These are phyloP conservation scores for Stephania yunnanensis DNA, from an alignment of 164 flowering plant genomes.

Conservation along the genomic window DNA sequence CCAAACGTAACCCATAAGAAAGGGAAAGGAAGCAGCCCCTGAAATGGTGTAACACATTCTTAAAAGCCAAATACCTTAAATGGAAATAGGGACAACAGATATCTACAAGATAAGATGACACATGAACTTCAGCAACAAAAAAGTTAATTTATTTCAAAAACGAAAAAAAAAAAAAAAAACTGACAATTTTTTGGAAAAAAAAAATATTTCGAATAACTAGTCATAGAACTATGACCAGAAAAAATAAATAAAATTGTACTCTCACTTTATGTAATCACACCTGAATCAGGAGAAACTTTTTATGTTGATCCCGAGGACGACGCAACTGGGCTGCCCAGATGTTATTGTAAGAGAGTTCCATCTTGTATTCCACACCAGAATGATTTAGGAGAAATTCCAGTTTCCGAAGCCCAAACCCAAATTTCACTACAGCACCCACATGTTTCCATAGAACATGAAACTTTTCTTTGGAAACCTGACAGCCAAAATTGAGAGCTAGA, in stretches of 20 bases:
- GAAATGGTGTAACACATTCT: too few relatives aligned
- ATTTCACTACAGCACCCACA: conserved; percentile 30
- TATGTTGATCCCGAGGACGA: conserved; percentile 24
- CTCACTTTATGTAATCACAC: conserved; percentile 19
- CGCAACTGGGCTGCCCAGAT: conserved; percentile 61
- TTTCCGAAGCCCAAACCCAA: conserved; percentile 34
- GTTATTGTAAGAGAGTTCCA: conserved; percentile 47
- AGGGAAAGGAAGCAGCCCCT: too few relatives aligned
- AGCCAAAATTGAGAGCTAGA: conserved; percentile 45
- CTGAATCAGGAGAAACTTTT: conserved; percentile 61
- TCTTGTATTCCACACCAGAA: conserved; percentile 14
- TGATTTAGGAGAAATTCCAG: conserved; percentile 18
- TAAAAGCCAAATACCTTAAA: too few relatives aligned
- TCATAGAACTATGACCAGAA: not conserved
- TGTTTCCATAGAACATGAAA: conserved; percentile 42
- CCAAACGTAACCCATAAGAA: too few relatives aligned
- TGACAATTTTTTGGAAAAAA: not conserved
- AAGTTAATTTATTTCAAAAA: not conserved
- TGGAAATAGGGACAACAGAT: not conserved
- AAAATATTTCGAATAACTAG: not conserved
- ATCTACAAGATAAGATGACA: not conserved
- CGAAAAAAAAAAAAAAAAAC: too few relatives aligned
- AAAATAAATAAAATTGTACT: not conserved
- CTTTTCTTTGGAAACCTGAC: conserved; percentile 41
- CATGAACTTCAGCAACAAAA: not conserved